phyloP scores from a whole-genome alignment of 2,329 filamentous ascomycete species.

The Colletotrichum sp. region DNA sequence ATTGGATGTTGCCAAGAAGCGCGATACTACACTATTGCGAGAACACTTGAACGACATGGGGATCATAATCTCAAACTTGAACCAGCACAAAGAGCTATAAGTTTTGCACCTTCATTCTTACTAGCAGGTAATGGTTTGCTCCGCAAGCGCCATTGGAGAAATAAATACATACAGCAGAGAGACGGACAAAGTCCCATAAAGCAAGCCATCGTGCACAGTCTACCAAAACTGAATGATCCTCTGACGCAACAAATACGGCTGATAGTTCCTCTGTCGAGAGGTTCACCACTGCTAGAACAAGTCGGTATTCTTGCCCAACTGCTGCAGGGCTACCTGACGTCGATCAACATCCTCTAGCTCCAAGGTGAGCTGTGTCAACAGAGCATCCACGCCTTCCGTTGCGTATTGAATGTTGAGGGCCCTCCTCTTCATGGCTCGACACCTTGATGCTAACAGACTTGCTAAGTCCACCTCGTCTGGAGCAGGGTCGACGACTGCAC shows the following conservation, averaged over 20 bases:
- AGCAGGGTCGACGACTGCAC: neutral
- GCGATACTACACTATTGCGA: too few relatives aligned
- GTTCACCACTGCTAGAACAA: neutral
- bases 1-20: too few relatives aligned
- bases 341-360: neutral
- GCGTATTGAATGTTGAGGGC: neutral
- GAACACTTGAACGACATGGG: too few relatives aligned
- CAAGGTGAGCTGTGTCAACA: neutral
- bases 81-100: too few relatives aligned
- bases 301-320: neutral
- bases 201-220: too few relatives aligned
- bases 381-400: neutral
- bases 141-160: too few relatives aligned
- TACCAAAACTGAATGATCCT: neutral
- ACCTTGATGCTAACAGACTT: neutral
- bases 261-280: neutral
- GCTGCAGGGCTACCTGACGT: neutral
- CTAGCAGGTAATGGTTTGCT: too few relatives aligned
- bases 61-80: too few relatives aligned
- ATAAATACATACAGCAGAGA: too few relatives aligned
- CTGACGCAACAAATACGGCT: neutral
- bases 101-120: too few relatives aligned
- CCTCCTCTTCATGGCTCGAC: neutral
- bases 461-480: neutral
- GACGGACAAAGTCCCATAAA: too few relatives aligned